Evolutionary conservation across 257 asterid genomes (phyloP).

Genomic region (Solanum verrucosum): DNA sequence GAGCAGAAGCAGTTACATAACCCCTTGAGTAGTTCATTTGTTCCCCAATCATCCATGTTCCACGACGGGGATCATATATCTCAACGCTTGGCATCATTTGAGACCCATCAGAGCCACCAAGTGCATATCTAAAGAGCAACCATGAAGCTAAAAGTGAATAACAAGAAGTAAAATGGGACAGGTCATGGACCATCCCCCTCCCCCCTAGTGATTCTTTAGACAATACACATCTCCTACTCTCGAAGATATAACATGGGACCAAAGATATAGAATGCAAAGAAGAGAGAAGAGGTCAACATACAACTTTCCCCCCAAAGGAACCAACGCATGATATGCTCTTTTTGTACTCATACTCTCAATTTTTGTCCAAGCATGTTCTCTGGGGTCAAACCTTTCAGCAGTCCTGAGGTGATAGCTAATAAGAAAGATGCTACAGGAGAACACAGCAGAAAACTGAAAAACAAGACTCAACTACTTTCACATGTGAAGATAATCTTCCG

Average conservation of each 20-base stretch:
- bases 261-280: background rate
- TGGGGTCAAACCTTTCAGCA: slow-evolving; percentile 83
- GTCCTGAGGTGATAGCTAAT: slow-evolving; percentile 28
- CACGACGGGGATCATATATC: slow-evolving; percentile 65
- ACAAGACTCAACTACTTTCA: background rate
- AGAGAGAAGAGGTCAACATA: slow-evolving; percentile 13
- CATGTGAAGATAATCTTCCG: background rate
- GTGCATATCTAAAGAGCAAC: slow-evolving; percentile 40
- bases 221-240: background rate
- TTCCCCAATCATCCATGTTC: slow-evolving; percentile 47
- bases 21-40: slow-evolving; percentile 58
- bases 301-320: slow-evolving; percentile 56
- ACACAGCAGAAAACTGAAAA: background rate
- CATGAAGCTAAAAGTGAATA: background rate
- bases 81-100: slow-evolving; percentile 41
- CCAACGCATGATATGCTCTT: slow-evolving; percentile 63
- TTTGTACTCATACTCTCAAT: slow-evolving; percentile 42
- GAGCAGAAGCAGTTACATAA: slow-evolving; percentile 37
- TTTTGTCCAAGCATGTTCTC: slow-evolving; percentile 70
- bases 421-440: background rate
- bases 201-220: background rate
- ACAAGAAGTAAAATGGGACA: background rate
- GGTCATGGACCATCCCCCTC: background rate
- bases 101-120: slow-evolving; percentile 66
- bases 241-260: background rate